Base-by-base conservation (phyloP, 805 yeast genomes). In the Yamadazyma olivae region DNA sequence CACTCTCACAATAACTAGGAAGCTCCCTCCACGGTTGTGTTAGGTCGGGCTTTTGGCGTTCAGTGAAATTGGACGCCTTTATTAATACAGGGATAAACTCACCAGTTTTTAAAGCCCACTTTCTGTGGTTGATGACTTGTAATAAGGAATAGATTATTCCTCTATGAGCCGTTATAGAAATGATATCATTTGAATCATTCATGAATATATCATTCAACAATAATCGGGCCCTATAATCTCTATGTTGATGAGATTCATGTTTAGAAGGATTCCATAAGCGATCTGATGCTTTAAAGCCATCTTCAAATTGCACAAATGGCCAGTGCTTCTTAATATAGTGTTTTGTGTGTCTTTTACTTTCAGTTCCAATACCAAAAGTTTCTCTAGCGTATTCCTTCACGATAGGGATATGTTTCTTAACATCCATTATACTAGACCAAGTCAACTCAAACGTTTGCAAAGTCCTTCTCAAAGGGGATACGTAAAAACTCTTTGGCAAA, bases 361-460 rank as follows among this genome's bases (percentile, higher is more conserved):
- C 49, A 2, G 64, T 56, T 3, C 57, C 55, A 14, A 60, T 50
- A 2, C 67, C 67, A 37, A 58, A 61, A 4, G 59, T 54, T 38
- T 61, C 67, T 29, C 67, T 40, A 1, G 57, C 53, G 25, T 34
- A 25, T 35, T 60, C 66, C 33, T 53, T 57, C 15, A 60, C 53
- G 6, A 43, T 25, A 1, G 64, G 61, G 17, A 27, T 23, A 3
- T 20, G 18, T 13, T 47, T 41, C 3, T 23, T 18, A 5, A 55
- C 51, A 28, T 57, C 34, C 38, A 55, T 29, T 20, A 49, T 28
- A 8, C 25, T 30, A 4, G 27, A 27, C 64, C 65, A 60, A 3
- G 57, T 54, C 5, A 37, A 23, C 9, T 51, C 40, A 49, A 57
- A 60, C 1, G 66, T 60, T 36, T 59, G 45, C 17, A 58, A 39